A percentile compares a stretch with the other conserved stretches of the same genome.
These are phyloP conservation scores for Phialemoniopsis sp. DNA, from an alignment of 2,329 filamentous ascomycete genomes.

Conservation along the genomic window DNA sequence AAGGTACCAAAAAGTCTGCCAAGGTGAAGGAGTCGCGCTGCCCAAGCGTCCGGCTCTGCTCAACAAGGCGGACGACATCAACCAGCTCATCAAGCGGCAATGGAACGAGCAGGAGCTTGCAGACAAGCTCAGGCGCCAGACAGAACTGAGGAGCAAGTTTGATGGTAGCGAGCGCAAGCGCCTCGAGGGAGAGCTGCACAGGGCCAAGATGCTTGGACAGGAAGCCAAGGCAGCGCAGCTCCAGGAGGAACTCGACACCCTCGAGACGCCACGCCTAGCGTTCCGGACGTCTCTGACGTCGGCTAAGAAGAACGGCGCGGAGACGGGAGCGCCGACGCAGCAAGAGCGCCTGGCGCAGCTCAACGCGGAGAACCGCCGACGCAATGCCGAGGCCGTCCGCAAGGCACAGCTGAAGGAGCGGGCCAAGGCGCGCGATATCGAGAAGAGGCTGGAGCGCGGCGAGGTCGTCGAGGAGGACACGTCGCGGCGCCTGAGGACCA, in stretches of 20 bases:
- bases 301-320: slow-evolving; percentile 45
- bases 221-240: slow-evolving; percentile 49
- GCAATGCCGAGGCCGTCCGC: slow-evolving; percentile 86
- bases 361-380: slow-evolving; percentile 78
- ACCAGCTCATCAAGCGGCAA: slow-evolving; percentile 69
- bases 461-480: slow-evolving; percentile 56
- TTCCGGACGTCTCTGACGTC: slow-evolving; percentile 61
- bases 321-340: slow-evolving; percentile 52
- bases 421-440: slow-evolving; percentile 54
- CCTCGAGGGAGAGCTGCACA: slow-evolving; percentile 59
- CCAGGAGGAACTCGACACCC: slow-evolving; percentile 56
- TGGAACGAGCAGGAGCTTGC: slow-evolving; percentile 84
- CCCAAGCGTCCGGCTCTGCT: slow-evolving; percentile 68
- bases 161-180: slow-evolving; percentile 65
- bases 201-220: slow-evolving; percentile 62
- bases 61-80: slow-evolving; percentile 77
- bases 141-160: slow-evolving; percentile 61
- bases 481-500: slow-evolving; percentile 60
- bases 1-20: slow-evolving; percentile 72
- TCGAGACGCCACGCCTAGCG: slow-evolving; percentile 68
- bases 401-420: slow-evolving; percentile 84
- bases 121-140: slow-evolving; percentile 70
- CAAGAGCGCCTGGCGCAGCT: slow-evolving; percentile 80
- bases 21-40: slow-evolving; percentile 66
- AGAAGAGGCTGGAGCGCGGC: slow-evolving; percentile 58